Evolutionary conservation across 2,329 filamentous ascomycete species (phyloP).

Genomic region (Cadophora sp.): DNA sequence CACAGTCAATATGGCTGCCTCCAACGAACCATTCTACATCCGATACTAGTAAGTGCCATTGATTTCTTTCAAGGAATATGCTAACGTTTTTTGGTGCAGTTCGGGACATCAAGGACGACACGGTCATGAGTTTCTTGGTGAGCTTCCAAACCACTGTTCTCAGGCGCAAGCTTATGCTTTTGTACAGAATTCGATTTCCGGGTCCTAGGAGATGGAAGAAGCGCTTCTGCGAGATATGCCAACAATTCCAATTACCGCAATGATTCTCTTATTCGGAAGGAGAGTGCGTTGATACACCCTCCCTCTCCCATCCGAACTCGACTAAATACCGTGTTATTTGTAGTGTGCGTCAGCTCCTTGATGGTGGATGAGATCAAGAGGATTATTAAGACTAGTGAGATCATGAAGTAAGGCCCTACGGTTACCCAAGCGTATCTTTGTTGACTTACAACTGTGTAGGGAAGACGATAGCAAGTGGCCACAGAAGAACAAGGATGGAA

Average conservation of each 20-base stretch:
- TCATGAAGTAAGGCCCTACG: conserved; percentile 76
- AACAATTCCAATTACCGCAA: conserved; percentile 99
- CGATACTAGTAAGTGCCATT: conserved; percentile 84
- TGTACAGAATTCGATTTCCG: conserved; percentile 91
- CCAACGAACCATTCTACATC: conserved; percentile 85
- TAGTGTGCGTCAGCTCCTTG: conserved; percentile 94
- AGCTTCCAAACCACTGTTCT: conserved; percentile 31
- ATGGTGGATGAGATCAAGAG: conserved; percentile 94
- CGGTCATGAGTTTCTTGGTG: conserved; percentile 97
- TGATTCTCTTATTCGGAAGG: conserved; percentile 98
- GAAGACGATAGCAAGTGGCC: conserved; percentile 99
- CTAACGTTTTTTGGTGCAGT: conserved; percentile 56
- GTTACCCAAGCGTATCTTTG: neutral
- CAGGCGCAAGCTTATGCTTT: conserved; percentile 32
- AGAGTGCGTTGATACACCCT: conserved; percentile 70
- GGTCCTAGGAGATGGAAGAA: conserved; percentile 88
- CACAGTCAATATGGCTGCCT: conserved; percentile 44
- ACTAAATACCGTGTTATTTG: conserved; percentile 27
- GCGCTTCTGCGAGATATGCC: conserved; percentile 92
- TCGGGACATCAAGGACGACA: conserved; percentile 97
- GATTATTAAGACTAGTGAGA: conserved; percentile 96
- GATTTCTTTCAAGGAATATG: conserved; percentile 4
- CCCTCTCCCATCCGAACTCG: neutral
- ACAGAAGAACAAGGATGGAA: conserved; percentile 98
- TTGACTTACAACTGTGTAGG: conserved; percentile 55